A percentile compares a stretch with the other conserved stretches of the same genome.
Evolutionary conservation across 805 yeast genomes (phyloP).

Genomic region (Lachancea kluyveri): DNA sequence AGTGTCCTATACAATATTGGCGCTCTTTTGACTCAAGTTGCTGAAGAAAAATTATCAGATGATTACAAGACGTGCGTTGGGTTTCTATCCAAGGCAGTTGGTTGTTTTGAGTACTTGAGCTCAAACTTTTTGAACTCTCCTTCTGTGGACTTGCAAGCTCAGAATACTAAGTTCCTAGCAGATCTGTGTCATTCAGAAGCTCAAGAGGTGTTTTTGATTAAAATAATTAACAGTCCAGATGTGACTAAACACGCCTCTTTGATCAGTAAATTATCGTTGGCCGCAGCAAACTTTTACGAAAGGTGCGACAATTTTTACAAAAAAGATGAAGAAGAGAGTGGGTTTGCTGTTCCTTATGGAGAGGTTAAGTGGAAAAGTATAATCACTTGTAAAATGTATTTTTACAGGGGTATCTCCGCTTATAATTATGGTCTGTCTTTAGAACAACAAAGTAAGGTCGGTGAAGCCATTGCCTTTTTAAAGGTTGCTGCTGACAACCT

Average conservation of each 20-base stretch:
- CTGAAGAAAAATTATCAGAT: slow-evolving; percentile 32
- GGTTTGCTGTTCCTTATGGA: slow-evolving; percentile 31
- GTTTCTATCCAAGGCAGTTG: slow-evolving; percentile 68
- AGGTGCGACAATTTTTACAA: slow-evolving; percentile 41
- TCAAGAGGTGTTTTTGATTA: slow-evolving; percentile 74
- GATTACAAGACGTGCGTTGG: slow-evolving; percentile 55
- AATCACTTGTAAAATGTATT: slow-evolving; percentile 45
- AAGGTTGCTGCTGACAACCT: slow-evolving; percentile 42
- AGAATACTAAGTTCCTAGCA: slow-evolving; percentile 57
- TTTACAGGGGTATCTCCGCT: slow-evolving; percentile 53
- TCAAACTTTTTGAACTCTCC: slow-evolving; percentile 90
- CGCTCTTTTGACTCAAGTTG: slow-evolving; percentile 49
- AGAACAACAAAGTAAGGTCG: slow-evolving; percentile 55
- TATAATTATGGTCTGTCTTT: slow-evolving; percentile 52
- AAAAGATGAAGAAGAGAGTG: slow-evolving; percentile 30
- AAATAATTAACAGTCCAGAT: slow-evolving; percentile 39
- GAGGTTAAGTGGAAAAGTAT: slow-evolving; percentile 45
- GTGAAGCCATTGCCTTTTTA: slow-evolving; percentile 68
- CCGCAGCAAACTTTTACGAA: slow-evolving; percentile 51
- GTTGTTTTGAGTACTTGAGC: slow-evolving; percentile 62
- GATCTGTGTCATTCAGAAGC: slow-evolving; percentile 78
- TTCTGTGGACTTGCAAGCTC: slow-evolving; percentile 64
- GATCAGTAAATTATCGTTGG: slow-evolving; percentile 66
- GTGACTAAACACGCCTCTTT: slow-evolving; percentile 55
- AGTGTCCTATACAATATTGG: slow-evolving; percentile 75